phyloP scores from a whole-genome alignment of 148 eudicot genomes.

The Nepenthes gracilis region DNA sequence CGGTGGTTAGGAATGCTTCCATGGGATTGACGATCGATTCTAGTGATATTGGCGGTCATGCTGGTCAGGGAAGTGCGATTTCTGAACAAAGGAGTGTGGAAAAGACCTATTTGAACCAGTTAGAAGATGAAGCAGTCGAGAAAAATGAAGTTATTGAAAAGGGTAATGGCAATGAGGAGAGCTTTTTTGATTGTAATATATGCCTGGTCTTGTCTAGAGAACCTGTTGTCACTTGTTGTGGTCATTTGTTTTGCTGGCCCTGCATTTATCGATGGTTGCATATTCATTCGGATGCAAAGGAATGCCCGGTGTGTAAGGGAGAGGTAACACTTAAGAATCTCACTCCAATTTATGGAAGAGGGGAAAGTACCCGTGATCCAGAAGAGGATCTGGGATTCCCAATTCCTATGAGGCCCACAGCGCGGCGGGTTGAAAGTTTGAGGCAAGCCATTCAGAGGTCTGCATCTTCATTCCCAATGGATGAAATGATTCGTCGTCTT shows the following conservation, averaged over 20 bases:
- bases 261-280: slow-evolving; percentile 86
- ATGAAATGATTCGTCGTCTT: slow-evolving; percentile 86
- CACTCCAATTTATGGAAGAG: slow-evolving; percentile 85
- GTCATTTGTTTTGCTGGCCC: slow-evolving; percentile 97
- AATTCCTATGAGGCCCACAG: slow-evolving; percentile 70
- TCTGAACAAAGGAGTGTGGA: slow-evolving; percentile 20
- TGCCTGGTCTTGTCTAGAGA: slow-evolving; percentile 86
- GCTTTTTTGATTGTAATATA: slow-evolving; percentile 88
- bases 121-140: slow-evolving; percentile 24
- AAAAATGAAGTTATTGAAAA: slow-evolving; percentile 52
- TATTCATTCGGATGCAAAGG: slow-evolving; percentile 70
- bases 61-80: slow-evolving; percentile 70
- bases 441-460: slow-evolving; percentile 73
- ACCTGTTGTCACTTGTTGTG: slow-evolving; percentile 94
- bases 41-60: background rate
- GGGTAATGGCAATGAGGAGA: slow-evolving; percentile 33
- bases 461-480: slow-evolving; percentile 62
- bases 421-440: slow-evolving; percentile 69
- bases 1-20: slow-evolving; percentile 28
- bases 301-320: slow-evolving; percentile 94
- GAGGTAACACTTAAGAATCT: slow-evolving; percentile 68
- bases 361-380: slow-evolving; percentile 20
- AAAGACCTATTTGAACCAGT: slow-evolving; percentile 23
- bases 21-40: no score
- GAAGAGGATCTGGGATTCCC: slow-evolving; percentile 42